phyloP scores from a whole-genome alignment of 345 rosid genomes.

The Acer yangbiense region DNA sequence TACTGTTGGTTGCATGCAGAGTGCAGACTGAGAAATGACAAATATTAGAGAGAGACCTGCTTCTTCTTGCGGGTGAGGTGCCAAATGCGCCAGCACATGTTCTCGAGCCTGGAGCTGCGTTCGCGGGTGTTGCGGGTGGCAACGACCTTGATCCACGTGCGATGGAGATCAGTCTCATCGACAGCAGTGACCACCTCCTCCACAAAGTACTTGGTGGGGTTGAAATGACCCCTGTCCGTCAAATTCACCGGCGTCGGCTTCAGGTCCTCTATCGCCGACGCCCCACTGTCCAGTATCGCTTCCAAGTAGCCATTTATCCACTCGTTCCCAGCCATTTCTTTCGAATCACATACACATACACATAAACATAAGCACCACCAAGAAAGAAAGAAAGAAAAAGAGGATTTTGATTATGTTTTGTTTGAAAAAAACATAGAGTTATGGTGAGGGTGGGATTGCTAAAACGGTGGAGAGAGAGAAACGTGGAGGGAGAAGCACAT shows the following conservation, averaged over 20 bases:
- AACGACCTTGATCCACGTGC: constrained; percentile 96
- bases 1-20: not conserved
- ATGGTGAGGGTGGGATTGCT: not conserved
- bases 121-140: constrained; percentile 94
- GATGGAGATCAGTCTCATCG: constrained; percentile 85
- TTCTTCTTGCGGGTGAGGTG: constrained; percentile 98
- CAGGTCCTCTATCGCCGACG: constrained; percentile 61
- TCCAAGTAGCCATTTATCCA: constrained; percentile 98
- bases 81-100: constrained; percentile 99
- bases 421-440: not conserved
- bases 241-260: constrained; percentile 43
- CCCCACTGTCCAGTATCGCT: constrained; percentile 82
- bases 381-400: not conserved
- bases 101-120: constrained; percentile 93
- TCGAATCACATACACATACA: not conserved
- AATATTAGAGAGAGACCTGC: constrained; percentile 51
- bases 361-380: not conserved
- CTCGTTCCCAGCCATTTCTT: constrained; percentile 80
- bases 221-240: constrained; percentile 61
- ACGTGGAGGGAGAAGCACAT: constrained; percentile 10
- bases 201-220: constrained; percentile 86
- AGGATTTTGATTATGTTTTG: too few species aligned
- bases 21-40: not conserved
- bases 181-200: constrained; percentile 95
- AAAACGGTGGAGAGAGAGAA: constrained; percentile 19